Conservation (phyloP, 2,329 filamentous ascomycete genomes). For the Apiospora aurea region DNA sequence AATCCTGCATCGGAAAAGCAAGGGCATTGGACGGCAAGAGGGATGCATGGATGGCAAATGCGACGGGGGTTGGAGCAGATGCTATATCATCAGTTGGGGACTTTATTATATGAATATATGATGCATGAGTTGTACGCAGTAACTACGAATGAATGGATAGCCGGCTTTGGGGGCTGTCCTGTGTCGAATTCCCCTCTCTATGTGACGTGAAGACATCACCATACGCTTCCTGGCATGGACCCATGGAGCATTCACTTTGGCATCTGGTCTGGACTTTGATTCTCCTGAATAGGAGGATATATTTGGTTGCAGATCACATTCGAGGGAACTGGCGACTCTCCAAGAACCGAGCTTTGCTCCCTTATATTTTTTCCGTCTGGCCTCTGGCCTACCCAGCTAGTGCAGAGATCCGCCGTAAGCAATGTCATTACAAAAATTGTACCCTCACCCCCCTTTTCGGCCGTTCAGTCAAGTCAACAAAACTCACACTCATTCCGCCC, state of each 20-base stretch:
- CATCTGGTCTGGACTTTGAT: too few species aligned
- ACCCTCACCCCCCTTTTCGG: neutral
- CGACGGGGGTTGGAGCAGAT: neutral
- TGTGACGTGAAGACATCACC: too few species aligned
- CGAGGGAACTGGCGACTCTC: too few species aligned
- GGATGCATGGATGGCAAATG: slow-evolving; percentile 1
- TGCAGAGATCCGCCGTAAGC: neutral
- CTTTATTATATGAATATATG: slow-evolving; percentile 14
- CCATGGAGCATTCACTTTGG: too few species aligned
- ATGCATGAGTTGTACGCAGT: slow-evolving; percentile 6
- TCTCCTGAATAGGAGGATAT: too few species aligned
- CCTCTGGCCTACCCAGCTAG: slow-evolving; percentile 2
- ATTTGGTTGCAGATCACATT: too few species aligned
- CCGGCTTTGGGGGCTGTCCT: neutral
- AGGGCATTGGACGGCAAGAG: neutral
- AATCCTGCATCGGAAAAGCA: neutral
- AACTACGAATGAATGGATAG: neutral
- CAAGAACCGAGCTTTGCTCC: neutral
- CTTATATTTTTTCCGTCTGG: neutral
- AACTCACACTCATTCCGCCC: neutral
- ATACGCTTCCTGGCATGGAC: too few species aligned
- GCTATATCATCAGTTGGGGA: slow-evolving; percentile 8
- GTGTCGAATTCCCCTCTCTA: too few species aligned
- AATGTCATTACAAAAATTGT: slow-evolving; percentile 12
- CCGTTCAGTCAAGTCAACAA: slow-evolving; percentile 15